These are phyloP conservation scores for Ananas comosus DNA, from an alignment of 176 grass and related monocot genomes.

Conservation along the genomic window DNA sequence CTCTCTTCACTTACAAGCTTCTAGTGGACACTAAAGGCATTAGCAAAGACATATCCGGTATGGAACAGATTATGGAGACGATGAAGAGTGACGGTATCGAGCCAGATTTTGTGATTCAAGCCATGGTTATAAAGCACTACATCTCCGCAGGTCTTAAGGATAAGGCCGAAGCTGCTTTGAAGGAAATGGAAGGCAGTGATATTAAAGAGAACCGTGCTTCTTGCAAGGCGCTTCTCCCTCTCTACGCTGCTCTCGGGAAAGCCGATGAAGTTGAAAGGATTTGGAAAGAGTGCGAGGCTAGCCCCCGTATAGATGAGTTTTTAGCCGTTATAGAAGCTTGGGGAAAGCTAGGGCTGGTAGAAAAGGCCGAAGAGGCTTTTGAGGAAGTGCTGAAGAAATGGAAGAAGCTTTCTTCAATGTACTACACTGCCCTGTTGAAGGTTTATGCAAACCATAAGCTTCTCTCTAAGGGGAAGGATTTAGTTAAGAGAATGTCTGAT, in stretches of 20 bases:
- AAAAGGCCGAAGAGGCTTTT: conserved; percentile 45
- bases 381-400: conserved; percentile 25
- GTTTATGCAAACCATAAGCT: conserved; percentile 50
- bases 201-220: conserved; percentile 42
- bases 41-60: conserved; percentile 37
- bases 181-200: conserved; percentile 49
- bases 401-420: conserved; percentile 15
- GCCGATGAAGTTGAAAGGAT: conserved; percentile 46
- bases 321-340: conserved; percentile 48
- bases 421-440: conserved; percentile 45
- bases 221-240: conserved; percentile 37
- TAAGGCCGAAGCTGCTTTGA: conserved; percentile 52
- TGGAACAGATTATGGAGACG: conserved; percentile 49
- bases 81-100: conserved; percentile 48
- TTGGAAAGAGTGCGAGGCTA: conserved; percentile 49
- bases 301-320: conserved; percentile 28
- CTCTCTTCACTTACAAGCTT: conserved; percentile 62
- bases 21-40: conserved; percentile 46
- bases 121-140: conserved; percentile 53
- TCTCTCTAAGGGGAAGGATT: conserved; percentile 50
- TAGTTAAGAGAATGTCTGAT: conserved; percentile 45
- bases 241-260: conserved; percentile 52
- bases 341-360: conserved; percentile 43
- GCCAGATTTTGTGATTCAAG: conserved; percentile 34
- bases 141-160: conserved; percentile 39